These are phyloP conservation scores for Yamadazyma atlantica DNA, from an alignment of 1,139 yeast species.

Conservation along the genomic window DNA sequence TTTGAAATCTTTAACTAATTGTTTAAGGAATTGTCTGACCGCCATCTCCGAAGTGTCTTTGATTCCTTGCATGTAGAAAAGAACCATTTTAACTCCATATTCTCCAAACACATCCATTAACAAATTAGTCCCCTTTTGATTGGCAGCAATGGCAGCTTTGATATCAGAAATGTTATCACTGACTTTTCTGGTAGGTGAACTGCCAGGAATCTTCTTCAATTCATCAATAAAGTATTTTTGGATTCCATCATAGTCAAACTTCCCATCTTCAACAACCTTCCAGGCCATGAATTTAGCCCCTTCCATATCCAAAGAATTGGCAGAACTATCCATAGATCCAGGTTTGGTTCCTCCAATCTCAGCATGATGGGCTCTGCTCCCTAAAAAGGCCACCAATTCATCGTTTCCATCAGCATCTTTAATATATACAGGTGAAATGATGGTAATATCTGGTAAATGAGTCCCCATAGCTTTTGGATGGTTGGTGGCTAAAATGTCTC, in stretches of 20 bases:
- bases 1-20: slow-evolving; percentile 28
- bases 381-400: slow-evolving; percentile 60
- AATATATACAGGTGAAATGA: slow-evolving; percentile 21
- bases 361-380: slow-evolving; percentile 68
- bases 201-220: slow-evolving; percentile 55
- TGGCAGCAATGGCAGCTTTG: slow-evolving; percentile 69
- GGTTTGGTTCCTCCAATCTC: slow-evolving; percentile 69
- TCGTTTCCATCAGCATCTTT: slow-evolving; percentile 28
- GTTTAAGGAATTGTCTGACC: slow-evolving; percentile 46
- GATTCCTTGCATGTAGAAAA: slow-evolving; percentile 60
- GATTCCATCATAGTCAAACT: slow-evolving; percentile 54
- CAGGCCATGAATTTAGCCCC: slow-evolving; percentile 61
- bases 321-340: slow-evolving; percentile 66
- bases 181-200: slow-evolving; percentile 60
- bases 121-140: slow-evolving; percentile 59
- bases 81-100: slow-evolving; percentile 50
- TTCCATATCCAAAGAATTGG: slow-evolving; percentile 59
- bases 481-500: slow-evolving; percentile 22
- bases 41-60: slow-evolving; percentile 60
- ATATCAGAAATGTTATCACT: slow-evolving; percentile 61
- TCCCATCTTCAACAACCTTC: slow-evolving; percentile 53
- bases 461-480: slow-evolving; percentile 22
- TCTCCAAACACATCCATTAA: slow-evolving; percentile 49
- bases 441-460: slow-evolving; percentile 23
- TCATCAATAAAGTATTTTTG: slow-evolving; percentile 47